These are phyloP conservation scores for Leptographium galeiforme DNA, from an alignment of 2,329 filamentous ascomycete genomes.

Conservation along the genomic window DNA sequence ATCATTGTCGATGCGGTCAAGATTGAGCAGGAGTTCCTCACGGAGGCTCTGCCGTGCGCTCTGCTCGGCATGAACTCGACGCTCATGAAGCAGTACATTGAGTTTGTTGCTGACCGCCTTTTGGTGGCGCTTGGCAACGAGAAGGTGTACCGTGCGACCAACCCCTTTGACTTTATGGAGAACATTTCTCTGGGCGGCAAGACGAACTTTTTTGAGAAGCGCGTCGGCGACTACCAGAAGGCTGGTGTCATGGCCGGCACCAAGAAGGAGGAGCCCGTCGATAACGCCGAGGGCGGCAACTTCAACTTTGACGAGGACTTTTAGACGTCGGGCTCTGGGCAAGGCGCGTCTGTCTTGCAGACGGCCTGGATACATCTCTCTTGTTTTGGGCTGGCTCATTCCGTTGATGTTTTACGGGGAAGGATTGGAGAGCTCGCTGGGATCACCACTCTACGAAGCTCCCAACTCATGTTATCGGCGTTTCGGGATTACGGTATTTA, in stretches of 20 bases:
- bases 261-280: constrained; percentile 37
- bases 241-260: constrained; percentile 93
- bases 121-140: constrained; percentile 85
- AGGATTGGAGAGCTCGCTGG: neutral
- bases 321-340: constrained; percentile 35
- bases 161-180: constrained; percentile 99
- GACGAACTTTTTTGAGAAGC: constrained; percentile 99
- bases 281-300: constrained; percentile 55
- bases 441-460: constrained; percentile 8
- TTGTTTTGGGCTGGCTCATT: neutral
- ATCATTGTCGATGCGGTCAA: constrained; percentile 89
- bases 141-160: constrained; percentile 83
- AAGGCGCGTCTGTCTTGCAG: neutral
- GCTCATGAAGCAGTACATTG: constrained; percentile 99
- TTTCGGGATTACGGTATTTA: constrained; percentile 5
- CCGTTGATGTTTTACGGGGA: neutral
- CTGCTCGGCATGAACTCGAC: constrained; percentile 95
- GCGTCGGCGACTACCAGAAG: constrained; percentile 98
- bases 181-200: constrained; percentile 98
- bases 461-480: constrained; percentile 4
- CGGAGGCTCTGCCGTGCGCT: constrained; percentile 81
- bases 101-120: constrained; percentile 95
- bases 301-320: constrained; percentile 97
- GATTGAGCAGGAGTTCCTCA: constrained; percentile 97
- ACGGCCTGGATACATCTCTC: neutral